Evolutionary conservation across 2,329 filamentous ascomycete species (phyloP), one percentile per base, ranked within the genome.

Genomic region (Aspergillus hortae): DNA sequence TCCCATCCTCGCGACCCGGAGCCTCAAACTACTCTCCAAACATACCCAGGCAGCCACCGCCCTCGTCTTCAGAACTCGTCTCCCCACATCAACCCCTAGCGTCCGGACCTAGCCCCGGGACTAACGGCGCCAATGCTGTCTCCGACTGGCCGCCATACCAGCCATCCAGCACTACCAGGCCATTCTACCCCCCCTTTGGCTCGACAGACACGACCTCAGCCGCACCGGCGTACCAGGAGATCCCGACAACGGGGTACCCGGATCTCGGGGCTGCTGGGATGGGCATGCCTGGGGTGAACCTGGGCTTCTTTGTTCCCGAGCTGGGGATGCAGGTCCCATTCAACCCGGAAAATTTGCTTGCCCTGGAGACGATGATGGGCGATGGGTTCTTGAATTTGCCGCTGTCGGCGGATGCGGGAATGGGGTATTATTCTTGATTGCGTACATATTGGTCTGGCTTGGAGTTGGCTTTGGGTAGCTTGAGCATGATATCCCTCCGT

Each of bases 281-380:
- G 52, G 51, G 53, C 27, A 56, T 60, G 33, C 51, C 50, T 3
- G 58, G 55, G 47, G 48, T 55, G 17, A 61, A 58, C 27, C 60
- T 58, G 10, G 59, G 52, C 1, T 54, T 56, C 15, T 56, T 69
- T 45, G 47, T 59, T 0, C 59, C 63, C 0, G 67, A 67, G 7
- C 35, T 69, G 7, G 64, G 58, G 0, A 55, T 65, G 44, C 62
- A 63, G 36, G 57, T 63, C 2, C 56, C 55, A 1, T 62, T 67
- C 30, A 61, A 65, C 30, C 55, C 67, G 11, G 62, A 67, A 44
- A 61, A 64, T 44, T 48, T 71, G 33, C 62, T 65, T 36, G 60
- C 60, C 4, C 45, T 72, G 52, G 68, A 62, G 3, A 64, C 53
- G 45, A 65, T 72, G 57, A 48, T 71, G 33, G 67, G 65, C 1